Evolutionary conservation across 257 asterid genomes (phyloP).

Genomic region (Echites panduratus): DNA sequence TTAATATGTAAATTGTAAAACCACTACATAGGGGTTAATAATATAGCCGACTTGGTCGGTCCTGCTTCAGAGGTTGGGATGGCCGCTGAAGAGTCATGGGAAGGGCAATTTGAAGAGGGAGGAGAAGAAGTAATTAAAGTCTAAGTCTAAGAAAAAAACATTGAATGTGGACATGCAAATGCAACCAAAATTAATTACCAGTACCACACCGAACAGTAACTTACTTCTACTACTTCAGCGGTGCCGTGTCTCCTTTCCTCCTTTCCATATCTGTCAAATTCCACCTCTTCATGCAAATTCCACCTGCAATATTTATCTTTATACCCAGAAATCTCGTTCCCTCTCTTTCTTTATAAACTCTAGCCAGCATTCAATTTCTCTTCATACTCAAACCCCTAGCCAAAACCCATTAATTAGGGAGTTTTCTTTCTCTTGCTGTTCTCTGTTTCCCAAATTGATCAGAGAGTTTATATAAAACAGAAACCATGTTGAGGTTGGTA

Average conservation of each 20-base stretch:
- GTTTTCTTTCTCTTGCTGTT: not conserved
- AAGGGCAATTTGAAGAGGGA: too few species aligned
- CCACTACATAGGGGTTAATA: too few species aligned
- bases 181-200: slow-evolving; percentile 8
- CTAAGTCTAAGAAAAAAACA: slow-evolving; percentile 6
- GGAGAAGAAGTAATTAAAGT: not conserved
- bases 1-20: too few species aligned
- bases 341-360: not conserved
- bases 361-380: not conserved
- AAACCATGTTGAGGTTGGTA: slow-evolving; percentile 43
- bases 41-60: too few species aligned
- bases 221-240: not conserved
- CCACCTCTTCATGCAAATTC: not conserved
- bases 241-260: not conserved
- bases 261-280: not conserved
- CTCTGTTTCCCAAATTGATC: not conserved
- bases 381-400: not conserved
- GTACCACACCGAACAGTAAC: slow-evolving; percentile 10
- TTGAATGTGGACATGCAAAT: slow-evolving; percentile 8
- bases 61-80: too few species aligned
- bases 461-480: not conserved
- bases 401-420: not conserved
- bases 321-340: not conserved
- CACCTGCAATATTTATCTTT: not conserved
- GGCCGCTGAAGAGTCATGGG: too few species aligned